Evolutionary conservation across 2,329 filamentous ascomycete genomes (phyloP).

Genomic region (Penicillium corylophilum): DNA sequence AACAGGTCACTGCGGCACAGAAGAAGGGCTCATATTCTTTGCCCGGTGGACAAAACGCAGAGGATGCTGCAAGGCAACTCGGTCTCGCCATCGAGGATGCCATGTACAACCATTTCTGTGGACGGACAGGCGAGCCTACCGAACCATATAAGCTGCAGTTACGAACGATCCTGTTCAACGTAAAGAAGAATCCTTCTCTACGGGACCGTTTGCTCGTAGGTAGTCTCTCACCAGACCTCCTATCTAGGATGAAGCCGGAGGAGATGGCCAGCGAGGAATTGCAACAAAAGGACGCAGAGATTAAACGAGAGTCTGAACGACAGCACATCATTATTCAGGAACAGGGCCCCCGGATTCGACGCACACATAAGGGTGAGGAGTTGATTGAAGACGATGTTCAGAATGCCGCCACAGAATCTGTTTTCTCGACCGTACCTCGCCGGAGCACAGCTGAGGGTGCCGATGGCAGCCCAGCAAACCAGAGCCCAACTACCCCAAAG

Average conservation of each 20-base stretch:
- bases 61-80: conserved; percentile 66
- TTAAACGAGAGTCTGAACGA: conserved; percentile 57
- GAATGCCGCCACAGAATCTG: conserved; percentile 46
- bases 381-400: conserved; percentile 72
- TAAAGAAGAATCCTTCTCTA: conserved; percentile 83
- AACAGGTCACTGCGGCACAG: conserved; percentile 64
- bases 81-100: conserved; percentile 78
- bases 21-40: conserved; percentile 65
- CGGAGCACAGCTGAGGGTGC: conserved; percentile 38
- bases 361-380: conserved; percentile 95
- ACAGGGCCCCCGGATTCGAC: conserved; percentile 73
- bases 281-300: conserved; percentile 61
- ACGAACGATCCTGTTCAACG: conserved; percentile 76
- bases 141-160: conserved; percentile 63
- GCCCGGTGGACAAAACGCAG: conserved; percentile 62
- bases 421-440: conserved; percentile 48
- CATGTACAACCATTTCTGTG: conserved; percentile 55
- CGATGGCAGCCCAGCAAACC: conserved; percentile 28
- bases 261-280: conserved; percentile 91
- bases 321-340: conserved; percentile 76
- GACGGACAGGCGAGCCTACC: conserved; percentile 52
- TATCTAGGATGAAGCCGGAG: conserved; percentile 85
- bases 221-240: conserved; percentile 67
- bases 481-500: conserved; percentile 30
- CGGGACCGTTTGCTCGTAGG: conserved; percentile 72